Base-by-base conservation (phyloP, 768 basidiomycete species). In the Agaricus bisporus region DNA sequence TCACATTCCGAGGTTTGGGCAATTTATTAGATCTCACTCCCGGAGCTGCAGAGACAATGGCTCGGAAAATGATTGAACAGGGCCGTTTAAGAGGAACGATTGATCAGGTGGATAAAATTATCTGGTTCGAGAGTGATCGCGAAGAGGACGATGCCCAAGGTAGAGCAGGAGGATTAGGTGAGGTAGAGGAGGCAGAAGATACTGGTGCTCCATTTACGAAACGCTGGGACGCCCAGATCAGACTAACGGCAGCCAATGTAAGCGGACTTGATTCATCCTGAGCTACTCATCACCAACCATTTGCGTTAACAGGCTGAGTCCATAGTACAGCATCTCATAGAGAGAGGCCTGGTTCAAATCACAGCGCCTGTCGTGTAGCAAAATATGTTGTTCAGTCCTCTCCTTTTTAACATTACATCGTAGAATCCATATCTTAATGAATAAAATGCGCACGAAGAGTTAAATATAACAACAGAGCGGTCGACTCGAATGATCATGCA, bases 1-100 rank as follows among this genome's bases (percentile, higher is more conserved):
- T 99, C 72, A 91, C 92, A 25, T 98, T 98, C 70, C 74, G 80
- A 25, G 97, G 95, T n/a, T 71, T 98, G 9, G 97, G 97, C 18
- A 83, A 88, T 1, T 73, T 98, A 14, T 77, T 99, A 44, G 91
- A 93, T 64, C 72, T 98, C 58, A 88, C 91, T 3, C 88, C 95
- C 12, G 87, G 88, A 25, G 93, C 92, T 14, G 95, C 95, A 15
- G 97, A 99, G 70, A 92, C 86, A 0, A 98, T 98, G 88, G 95
- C 95, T 9, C 81, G 95, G 49, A 91, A 89, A 65, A 99, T 99
- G 97, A 97, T 99, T 48, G 94, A 98, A 65, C 97, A 99, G 70
- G 89, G 92, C 8, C 86, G 97, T 51, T 71, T 98, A 56, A 85
- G 90, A 57, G 97, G 90, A 25, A 86, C 85, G 54, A 95, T 99